These are phyloP conservation scores for Marsdenia floribunda DNA, from an alignment of 257 asterid species.

Conservation along the genomic window DNA sequence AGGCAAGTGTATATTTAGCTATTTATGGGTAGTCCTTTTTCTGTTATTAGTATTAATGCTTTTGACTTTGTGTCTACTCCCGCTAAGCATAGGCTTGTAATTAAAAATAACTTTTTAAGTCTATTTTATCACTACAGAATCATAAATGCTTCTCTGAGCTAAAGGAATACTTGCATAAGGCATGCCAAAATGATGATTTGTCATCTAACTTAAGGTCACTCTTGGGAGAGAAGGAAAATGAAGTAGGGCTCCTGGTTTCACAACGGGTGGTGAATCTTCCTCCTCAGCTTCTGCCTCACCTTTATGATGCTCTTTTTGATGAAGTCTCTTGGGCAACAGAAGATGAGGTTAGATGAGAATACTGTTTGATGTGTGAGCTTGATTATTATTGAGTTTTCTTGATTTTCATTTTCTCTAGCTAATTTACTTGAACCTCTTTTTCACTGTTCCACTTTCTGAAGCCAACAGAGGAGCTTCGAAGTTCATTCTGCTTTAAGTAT, in stretches of 20 bases:
- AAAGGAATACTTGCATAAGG: slow-evolving; percentile 20
- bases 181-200: slow-evolving; percentile 37
- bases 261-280: slow-evolving; percentile 89
- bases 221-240: slow-evolving; percentile 37
- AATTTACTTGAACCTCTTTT: slow-evolving; percentile 4
- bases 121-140: slow-evolving; percentile 4
- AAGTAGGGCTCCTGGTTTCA: slow-evolving; percentile 74
- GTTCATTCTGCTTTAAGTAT: slow-evolving; percentile 60
- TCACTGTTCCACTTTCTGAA: slow-evolving; percentile 26
- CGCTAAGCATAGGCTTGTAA: neutral
- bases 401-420: slow-evolving; percentile 6
- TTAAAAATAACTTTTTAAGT: neutral
- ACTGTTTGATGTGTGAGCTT: slow-evolving; percentile 19
- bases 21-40: neutral
- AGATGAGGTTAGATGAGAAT: slow-evolving; percentile 67
- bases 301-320: slow-evolving; percentile 82
- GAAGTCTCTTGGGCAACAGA: slow-evolving; percentile 92
- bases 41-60: neutral
- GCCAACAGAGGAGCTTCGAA: slow-evolving; percentile 76
- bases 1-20: slow-evolving; percentile 38
- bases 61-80: neutral
- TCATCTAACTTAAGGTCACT: slow-evolving; percentile 40
- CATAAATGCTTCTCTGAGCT: slow-evolving; percentile 10
- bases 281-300: slow-evolving; percentile 89
- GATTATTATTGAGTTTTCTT: slow-evolving; percentile 3